These are phyloP conservation scores for Hirsutella minnesotensis DNA, from an alignment of 2,329 filamentous ascomycete species.

Conservation along the genomic window DNA sequence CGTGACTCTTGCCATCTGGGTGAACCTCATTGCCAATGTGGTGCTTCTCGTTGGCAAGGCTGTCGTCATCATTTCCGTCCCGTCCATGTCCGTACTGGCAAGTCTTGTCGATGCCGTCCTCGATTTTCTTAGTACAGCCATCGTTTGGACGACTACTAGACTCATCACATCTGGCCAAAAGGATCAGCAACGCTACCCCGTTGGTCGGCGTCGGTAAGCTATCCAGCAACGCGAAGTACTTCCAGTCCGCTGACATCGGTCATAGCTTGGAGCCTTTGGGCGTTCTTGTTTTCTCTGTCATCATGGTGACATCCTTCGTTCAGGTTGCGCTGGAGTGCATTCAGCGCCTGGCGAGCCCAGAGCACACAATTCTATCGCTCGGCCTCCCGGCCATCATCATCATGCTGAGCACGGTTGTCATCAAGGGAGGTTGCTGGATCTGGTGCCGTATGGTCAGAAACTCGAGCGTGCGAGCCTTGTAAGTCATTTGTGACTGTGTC, in stretches of 20 bases:
- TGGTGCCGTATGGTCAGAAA: conserved; percentile 83
- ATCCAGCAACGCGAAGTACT: not conserved
- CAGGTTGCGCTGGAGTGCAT: conserved; percentile 65
- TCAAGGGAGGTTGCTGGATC: conserved; percentile 74
- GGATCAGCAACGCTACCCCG: conserved; percentile 65
- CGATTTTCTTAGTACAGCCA: conserved; percentile 71
- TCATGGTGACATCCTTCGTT: conserved; percentile 77
- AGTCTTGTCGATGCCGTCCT: conserved; percentile 69
- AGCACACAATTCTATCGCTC: conserved; percentile 62
- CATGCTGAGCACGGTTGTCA: conserved; percentile 69
- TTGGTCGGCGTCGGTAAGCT: conserved; percentile 51
- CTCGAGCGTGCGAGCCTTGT: conserved; percentile 71
- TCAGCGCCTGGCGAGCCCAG: conserved; percentile 44
- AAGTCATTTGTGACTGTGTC: conserved; percentile 16
- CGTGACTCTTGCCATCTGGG: conserved; percentile 77
- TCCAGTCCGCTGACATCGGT: not conserved
- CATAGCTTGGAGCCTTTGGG: conserved; percentile 63
- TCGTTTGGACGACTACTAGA: conserved; percentile 67
- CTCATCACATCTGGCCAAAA: conserved; percentile 54
- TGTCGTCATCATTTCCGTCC: conserved; percentile 63
- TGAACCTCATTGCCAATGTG: conserved; percentile 71
- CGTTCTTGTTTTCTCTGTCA: conserved; percentile 69
- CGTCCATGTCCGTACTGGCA: conserved; percentile 70
- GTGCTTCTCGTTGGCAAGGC: conserved; percentile 67
- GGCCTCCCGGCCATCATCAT: conserved; percentile 62